Percentiles rank a stretch among this genome's conserved stretches.
Evolutionary conservation across 257 asterid genomes (phyloP).

Genomic region (Jaltomata sinuosa): DNA sequence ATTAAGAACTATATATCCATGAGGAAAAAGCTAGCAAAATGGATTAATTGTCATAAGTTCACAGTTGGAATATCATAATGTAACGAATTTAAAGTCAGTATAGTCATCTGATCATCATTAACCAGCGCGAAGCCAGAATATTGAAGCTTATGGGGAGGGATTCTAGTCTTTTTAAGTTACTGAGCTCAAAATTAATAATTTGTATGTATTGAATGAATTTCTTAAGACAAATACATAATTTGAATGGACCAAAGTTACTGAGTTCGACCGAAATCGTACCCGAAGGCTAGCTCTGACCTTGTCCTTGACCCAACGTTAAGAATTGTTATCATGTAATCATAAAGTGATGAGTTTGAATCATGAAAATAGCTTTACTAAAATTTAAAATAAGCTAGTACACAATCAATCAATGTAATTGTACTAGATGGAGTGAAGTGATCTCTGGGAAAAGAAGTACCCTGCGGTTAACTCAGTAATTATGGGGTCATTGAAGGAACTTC

Average conservation of each 20-base stretch:
- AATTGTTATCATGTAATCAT: too few relatives aligned
- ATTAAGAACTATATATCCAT: neutral
- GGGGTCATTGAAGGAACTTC: too few relatives aligned
- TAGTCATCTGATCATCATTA: neutral
- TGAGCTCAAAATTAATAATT: too few relatives aligned
- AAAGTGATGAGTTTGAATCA: neutral
- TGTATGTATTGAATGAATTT: neutral
- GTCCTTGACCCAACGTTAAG: neutral
- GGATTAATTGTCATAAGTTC: neutral
- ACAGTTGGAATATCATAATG: neutral
- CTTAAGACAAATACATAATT: neutral
- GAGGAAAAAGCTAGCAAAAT: neutral
- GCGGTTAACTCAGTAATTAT: too few relatives aligned
- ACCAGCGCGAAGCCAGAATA: neutral
- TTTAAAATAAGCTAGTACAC: neutral
- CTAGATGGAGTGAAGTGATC: too few relatives aligned
- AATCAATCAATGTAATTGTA: neutral
- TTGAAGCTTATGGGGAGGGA: rapidly evolving
- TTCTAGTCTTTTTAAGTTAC: too few relatives aligned
- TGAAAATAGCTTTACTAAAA: neutral
- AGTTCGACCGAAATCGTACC: too few relatives aligned
- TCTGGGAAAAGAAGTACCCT: too few relatives aligned
- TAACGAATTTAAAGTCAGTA: neutral
- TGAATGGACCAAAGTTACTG: neutral
- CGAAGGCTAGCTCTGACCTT: neutral